phyloP scores from a whole-genome alignment of 352 stramenopile species.

The Pythium phragmitis region DNA sequence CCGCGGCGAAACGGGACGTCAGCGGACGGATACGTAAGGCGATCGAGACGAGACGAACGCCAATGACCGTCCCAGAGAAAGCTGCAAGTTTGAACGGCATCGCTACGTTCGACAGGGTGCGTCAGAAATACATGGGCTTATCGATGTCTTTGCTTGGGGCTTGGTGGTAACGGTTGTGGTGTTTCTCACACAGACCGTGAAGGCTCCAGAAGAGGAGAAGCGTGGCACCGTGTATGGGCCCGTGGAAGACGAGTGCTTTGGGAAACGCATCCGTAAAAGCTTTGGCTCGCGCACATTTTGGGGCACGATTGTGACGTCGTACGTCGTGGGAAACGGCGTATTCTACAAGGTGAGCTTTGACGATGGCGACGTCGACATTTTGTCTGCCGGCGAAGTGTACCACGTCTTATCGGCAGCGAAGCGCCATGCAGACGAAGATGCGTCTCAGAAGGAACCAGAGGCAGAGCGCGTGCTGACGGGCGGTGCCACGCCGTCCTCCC shows the following conservation, averaged over 20 bases:
- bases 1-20: conserved; percentile 17
- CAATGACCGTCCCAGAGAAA: background rate
- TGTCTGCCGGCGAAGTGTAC: conserved; percentile 50
- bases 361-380: conserved; percentile 78
- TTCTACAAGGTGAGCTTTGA: conserved; percentile 87
- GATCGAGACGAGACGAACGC: background rate
- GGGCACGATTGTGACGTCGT: conserved; percentile 57
- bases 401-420: conserved; percentile 32
- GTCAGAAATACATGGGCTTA: background rate
- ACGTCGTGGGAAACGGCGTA: conserved; percentile 41
- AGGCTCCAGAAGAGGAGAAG: conserved; percentile 1
- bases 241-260: conserved; percentile 22
- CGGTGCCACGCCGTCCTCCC: background rate
- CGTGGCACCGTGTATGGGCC: conserved; percentile 29
- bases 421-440: conserved; percentile 13
- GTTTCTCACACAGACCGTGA: background rate
- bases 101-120: background rate
- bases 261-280: conserved; percentile 58
- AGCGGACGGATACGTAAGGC: background rate
- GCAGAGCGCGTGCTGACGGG: background rate
- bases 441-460: conserved; percentile 3
- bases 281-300: conserved; percentile 71
- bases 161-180: background rate
- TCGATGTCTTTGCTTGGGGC: background rate
- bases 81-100: no score